phyloP scores from a whole-genome alignment of 2,329 filamentous ascomycete genomes.

The Pseudogymnoascus sp. region DNA sequence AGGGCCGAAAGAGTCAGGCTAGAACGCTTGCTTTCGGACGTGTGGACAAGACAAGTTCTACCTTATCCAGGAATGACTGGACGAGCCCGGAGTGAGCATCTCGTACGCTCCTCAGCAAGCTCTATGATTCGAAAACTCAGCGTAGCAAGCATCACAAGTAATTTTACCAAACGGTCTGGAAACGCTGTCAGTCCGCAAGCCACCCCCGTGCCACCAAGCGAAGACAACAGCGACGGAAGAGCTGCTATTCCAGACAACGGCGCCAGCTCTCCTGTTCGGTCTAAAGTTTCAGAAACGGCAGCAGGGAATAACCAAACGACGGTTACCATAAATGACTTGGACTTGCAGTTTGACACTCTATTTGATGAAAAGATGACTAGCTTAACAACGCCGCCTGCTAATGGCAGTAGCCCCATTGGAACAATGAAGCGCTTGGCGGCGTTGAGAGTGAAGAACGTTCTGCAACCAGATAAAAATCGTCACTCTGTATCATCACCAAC shows the following conservation, averaged over 20 bases:
- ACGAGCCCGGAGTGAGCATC: constrained; percentile 57
- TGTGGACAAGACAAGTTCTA: constrained; percentile 75
- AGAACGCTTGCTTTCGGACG: constrained; percentile 64
- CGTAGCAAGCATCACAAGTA: constrained; percentile 68
- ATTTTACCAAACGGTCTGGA: constrained; percentile 63
- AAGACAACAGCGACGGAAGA: not conserved
- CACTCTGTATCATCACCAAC: constrained; percentile 11
- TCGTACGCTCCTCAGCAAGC: constrained; percentile 71
- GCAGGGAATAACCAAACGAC: not conserved
- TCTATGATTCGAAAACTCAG: constrained; percentile 84
- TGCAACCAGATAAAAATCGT: constrained; percentile 22
- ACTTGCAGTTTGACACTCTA: not conserved
- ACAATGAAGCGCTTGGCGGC: constrained; percentile 21
- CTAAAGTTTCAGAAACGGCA: not conserved
- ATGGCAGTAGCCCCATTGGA: constrained; percentile 16
- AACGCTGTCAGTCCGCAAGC: constrained; percentile 35
- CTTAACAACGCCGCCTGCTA: not conserved
- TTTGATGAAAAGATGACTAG: constrained; percentile 6
- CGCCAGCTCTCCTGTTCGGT: not conserved
- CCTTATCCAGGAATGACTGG: constrained; percentile 75
- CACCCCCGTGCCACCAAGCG: not conserved
- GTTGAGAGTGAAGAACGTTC: constrained; percentile 22
- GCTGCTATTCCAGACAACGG: not conserved
- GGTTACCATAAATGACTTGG: not conserved
- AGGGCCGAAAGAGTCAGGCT: constrained; percentile 69